These are phyloP conservation scores for Pichia sp. DNA, from an alignment of 1,139 yeast genomes.

Conservation along the genomic window DNA sequence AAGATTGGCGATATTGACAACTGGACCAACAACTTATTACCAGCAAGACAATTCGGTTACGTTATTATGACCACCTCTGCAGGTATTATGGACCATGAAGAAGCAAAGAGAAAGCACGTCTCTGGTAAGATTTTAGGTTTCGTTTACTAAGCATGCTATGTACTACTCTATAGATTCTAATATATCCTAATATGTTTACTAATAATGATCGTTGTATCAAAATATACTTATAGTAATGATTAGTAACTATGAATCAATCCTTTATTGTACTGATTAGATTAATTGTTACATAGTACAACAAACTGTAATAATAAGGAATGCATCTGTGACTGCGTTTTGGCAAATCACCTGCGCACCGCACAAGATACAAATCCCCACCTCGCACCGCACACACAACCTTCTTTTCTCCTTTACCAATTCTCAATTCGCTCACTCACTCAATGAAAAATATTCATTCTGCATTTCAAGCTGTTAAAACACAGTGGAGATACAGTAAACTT, in stretches of 20 bases:
- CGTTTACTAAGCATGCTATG: constrained; percentile 57
- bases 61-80: constrained; percentile 97
- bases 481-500: background rate
- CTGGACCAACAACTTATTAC: constrained; percentile 96
- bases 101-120: constrained; percentile 99
- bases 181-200: background rate
- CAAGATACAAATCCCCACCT: background rate
- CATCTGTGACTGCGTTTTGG: background rate
- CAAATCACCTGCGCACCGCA: constrained; percentile 1
- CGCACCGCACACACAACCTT: constrained; percentile 6
- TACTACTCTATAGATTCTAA: background rate
- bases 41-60: constrained; percentile 98
- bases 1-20: constrained; percentile 89
- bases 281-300: background rate
- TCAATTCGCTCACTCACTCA: background rate
- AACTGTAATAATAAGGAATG: background rate
- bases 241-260: no score
- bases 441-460: background rate
- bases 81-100: constrained; percentile 99
- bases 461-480: background rate
- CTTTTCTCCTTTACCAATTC: background rate
- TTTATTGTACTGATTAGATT: no score
- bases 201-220: background rate
- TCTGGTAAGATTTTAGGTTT: constrained; percentile 97
- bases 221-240: no score